Conservation (phyloP, 2,329 filamentous ascomycete species). For the Monascus ruber region DNA sequence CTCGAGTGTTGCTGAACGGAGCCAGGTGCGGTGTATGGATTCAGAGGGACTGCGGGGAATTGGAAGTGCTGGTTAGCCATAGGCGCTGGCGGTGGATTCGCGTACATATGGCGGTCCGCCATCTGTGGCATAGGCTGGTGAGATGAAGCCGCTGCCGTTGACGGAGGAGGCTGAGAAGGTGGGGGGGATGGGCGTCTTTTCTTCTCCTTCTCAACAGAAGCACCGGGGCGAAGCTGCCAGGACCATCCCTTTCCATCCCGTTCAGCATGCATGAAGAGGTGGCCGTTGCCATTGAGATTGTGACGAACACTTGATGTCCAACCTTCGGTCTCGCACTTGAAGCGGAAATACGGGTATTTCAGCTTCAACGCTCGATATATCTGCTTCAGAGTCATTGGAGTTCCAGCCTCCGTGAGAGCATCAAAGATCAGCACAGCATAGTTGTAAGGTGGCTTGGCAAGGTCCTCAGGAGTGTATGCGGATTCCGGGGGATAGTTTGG, state of each 20-base stretch:
- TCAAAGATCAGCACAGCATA: conserved; percentile 56
- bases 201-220: conserved; percentile 49
- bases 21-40: conserved; percentile 20
- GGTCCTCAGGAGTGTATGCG: conserved; percentile 51
- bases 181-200: conserved; percentile 38
- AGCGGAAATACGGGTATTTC: conserved; percentile 51
- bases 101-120: conserved; percentile 15
- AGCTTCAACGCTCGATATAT: conserved; percentile 54
- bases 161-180: conserved; percentile 18
- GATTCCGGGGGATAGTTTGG: conserved; percentile 49
- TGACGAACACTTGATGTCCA: conserved; percentile 59
- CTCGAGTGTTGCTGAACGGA: conserved; percentile 12
- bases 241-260: conserved; percentile 52
- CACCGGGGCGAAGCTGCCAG: conserved; percentile 49
- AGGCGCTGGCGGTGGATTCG: conserved; percentile 14
- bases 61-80: conserved; percentile 28
- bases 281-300: conserved; percentile 48
- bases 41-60: conserved; percentile 24
- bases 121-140: conserved; percentile 27
- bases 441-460: conserved; percentile 50
- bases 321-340: conserved; percentile 52
- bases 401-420: conserved; percentile 45
- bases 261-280: conserved; percentile 49
- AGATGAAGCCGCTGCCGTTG: conserved; percentile 13
- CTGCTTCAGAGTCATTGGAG: conserved; percentile 52